phyloP scores from a whole-genome alignment of 2,329 filamentous ascomycete genomes.

The Chlorencoelia australis region DNA sequence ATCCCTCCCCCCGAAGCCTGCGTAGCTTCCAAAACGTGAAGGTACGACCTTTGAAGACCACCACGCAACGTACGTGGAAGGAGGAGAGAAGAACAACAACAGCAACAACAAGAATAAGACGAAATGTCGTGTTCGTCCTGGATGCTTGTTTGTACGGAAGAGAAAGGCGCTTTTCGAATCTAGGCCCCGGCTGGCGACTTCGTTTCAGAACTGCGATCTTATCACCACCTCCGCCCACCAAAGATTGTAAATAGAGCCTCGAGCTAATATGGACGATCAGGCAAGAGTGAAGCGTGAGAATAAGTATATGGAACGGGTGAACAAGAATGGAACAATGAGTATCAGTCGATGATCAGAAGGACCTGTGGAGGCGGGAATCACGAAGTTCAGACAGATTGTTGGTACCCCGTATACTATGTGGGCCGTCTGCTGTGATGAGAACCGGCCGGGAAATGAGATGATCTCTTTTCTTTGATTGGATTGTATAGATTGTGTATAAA shows the following conservation, averaged over 20 bases:
- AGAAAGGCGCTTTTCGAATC: conserved; percentile 12
- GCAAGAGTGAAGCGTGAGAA: conserved; percentile 16
- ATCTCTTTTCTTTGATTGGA: too few species aligned
- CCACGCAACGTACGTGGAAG: conserved; percentile 1
- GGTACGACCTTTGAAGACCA: conserved; percentile 4
- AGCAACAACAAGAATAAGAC: too few species aligned
- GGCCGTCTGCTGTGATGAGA: too few species aligned
- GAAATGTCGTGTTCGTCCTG: too few species aligned
- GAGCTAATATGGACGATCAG: conserved; percentile 19
- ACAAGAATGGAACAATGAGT: too few species aligned
- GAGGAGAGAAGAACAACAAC: too few species aligned
- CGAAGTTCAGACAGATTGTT: too few species aligned
- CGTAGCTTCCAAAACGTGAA: conserved; percentile 1
- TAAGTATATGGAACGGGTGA: conserved; percentile 1
- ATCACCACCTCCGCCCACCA: conserved; percentile 4
- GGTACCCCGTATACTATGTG: too few species aligned
- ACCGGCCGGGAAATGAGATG: too few species aligned
- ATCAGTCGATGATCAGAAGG: too few species aligned
- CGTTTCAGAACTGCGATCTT: conserved; percentile 15
- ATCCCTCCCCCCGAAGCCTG: conserved; percentile 5
- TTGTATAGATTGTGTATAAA: too few species aligned
- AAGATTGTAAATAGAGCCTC: conserved; percentile 12
- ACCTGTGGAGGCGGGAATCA: too few species aligned
- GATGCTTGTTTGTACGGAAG: conserved; percentile 3
- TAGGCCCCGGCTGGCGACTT: conserved; percentile 1